phyloP scores from a whole-genome alignment of 2,329 filamentous ascomycete genomes.

The Erysiphe pulchra region DNA sequence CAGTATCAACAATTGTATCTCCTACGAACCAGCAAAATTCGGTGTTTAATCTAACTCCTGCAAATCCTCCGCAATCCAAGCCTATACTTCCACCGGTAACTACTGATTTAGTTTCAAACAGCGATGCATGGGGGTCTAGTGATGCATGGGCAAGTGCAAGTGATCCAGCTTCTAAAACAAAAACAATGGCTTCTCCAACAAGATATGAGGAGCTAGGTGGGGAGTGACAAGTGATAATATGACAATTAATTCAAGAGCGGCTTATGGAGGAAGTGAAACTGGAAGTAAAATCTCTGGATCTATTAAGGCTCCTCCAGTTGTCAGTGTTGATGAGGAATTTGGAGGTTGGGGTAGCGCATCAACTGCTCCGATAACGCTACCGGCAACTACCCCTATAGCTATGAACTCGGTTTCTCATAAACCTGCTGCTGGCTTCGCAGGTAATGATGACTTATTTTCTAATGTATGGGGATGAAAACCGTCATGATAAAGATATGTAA shows the following conservation, averaged over 20 bases:
- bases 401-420: constrained; percentile 18
- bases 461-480: constrained; percentile 63
- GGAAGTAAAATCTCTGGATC: constrained; percentile 25
- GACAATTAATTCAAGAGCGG: constrained; percentile 31
- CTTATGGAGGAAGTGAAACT: constrained; percentile 25
- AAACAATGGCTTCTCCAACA: constrained; percentile 13
- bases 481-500: background rate
- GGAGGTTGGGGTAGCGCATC: constrained; percentile 67
- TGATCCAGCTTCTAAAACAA: too few species aligned
- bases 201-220: constrained; percentile 34
- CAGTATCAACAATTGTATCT: constrained; percentile 10
- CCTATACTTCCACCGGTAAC: constrained; percentile 16
- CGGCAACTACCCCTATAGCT: constrained; percentile 18
- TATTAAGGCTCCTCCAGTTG: constrained; percentile 28
- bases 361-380: constrained; percentile 19
- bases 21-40: constrained; percentile 20
- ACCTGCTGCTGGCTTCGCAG: constrained; percentile 32
- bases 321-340: constrained; percentile 81
- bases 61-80: constrained; percentile 16
- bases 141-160: constrained; percentile 52
- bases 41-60: constrained; percentile 55
- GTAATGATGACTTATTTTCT: constrained; percentile 69
- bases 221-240: constrained; percentile 17
- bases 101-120: constrained; percentile 14
- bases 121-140: constrained; percentile 43